Conservation (phyloP, 108 stramenopile genomes). For the Phaeodactylum tricornutum region DNA sequence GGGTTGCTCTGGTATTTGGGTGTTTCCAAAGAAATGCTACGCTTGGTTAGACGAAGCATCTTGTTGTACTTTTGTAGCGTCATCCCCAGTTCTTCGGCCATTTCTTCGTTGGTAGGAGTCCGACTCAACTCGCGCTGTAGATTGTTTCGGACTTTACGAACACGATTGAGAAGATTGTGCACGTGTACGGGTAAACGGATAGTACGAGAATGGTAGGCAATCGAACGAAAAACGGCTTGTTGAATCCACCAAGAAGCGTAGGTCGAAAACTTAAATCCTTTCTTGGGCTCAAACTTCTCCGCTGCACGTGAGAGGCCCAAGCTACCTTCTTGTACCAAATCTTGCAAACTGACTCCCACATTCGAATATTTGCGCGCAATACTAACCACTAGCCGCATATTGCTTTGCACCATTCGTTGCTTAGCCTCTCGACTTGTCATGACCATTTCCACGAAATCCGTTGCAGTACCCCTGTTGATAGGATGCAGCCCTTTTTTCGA, state of each 20-base stretch:
- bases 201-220: constrained; percentile 86
- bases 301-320: constrained; percentile 74
- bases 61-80: constrained; percentile 69
- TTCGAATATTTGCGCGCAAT: constrained; percentile 83
- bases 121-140: constrained; percentile 65
- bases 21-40: constrained; percentile 72
- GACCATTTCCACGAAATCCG: constrained; percentile 71
- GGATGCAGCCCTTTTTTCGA: constrained; percentile 28
- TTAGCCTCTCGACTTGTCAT: constrained; percentile 70
- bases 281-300: constrained; percentile 83
- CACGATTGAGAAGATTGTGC: constrained; percentile 85
- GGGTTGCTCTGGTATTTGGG: constrained; percentile 77
- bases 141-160: constrained; percentile 51
- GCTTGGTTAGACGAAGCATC: constrained; percentile 62
- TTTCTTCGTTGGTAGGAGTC: constrained; percentile 84
- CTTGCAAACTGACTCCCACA: constrained; percentile 70
- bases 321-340: constrained; percentile 87
- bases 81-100: constrained; percentile 79
- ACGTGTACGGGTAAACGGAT: constrained; percentile 96
- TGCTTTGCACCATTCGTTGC: constrained; percentile 84
- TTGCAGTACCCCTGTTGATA: constrained; percentile 54
- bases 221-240: constrained; percentile 84
- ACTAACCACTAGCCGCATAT: constrained; percentile 89
- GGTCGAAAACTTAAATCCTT: constrained; percentile 87
- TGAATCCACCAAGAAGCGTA: constrained; percentile 92